Conservation (phyloP, 2,329 filamentous ascomycete genomes). For the Microcyclospora tardicrescens region DNA sequence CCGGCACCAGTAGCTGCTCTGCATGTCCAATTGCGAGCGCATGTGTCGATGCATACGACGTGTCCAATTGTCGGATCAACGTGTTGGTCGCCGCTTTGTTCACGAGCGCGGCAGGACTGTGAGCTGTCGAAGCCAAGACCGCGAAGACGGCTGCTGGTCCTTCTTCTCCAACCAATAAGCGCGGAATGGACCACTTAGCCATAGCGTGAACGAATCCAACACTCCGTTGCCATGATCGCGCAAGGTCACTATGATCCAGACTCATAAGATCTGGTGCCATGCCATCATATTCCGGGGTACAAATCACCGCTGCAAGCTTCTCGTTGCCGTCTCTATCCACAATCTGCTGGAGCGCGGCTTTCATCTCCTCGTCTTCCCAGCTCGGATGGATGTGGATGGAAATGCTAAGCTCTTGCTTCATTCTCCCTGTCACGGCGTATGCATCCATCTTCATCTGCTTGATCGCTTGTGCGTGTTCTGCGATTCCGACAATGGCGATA, state of each 20-base stretch:
- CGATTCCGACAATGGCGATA: slow-evolving; percentile 3
- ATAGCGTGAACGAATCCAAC: slow-evolving; percentile 15
- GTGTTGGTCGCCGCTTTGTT: slow-evolving; percentile 4
- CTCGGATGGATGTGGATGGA: slow-evolving; percentile 8
- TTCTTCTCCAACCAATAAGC: background rate
- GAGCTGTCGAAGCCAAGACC: background rate
- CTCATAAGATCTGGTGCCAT: slow-evolving; percentile 9
- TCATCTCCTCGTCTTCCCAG: slow-evolving; percentile 10
- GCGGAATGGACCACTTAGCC: slow-evolving; percentile 6
- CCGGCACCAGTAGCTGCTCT: slow-evolving; percentile 3
- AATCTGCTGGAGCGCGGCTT: slow-evolving; percentile 6
- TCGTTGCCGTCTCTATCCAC: slow-evolving; percentile 2
- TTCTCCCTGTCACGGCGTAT: slow-evolving; percentile 9
- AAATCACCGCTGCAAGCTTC: slow-evolving; percentile 15
- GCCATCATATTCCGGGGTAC: slow-evolving; percentile 9
- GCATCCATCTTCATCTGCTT: slow-evolving; percentile 15
- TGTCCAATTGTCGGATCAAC: slow-evolving; percentile 2
- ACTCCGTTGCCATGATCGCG: slow-evolving; percentile 11
- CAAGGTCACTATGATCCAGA: slow-evolving; percentile 10
- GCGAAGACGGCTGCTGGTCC: slow-evolving; percentile 3
- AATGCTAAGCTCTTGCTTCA: slow-evolving; percentile 14
- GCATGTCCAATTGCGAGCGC: slow-evolving; percentile 4
- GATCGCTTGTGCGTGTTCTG: slow-evolving; percentile 5
- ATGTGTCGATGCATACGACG: background rate
- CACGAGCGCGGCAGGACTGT: background rate